Evolutionary conservation across 345 rosid genomes (phyloP).

Genomic region (Salix brachista): DNA sequence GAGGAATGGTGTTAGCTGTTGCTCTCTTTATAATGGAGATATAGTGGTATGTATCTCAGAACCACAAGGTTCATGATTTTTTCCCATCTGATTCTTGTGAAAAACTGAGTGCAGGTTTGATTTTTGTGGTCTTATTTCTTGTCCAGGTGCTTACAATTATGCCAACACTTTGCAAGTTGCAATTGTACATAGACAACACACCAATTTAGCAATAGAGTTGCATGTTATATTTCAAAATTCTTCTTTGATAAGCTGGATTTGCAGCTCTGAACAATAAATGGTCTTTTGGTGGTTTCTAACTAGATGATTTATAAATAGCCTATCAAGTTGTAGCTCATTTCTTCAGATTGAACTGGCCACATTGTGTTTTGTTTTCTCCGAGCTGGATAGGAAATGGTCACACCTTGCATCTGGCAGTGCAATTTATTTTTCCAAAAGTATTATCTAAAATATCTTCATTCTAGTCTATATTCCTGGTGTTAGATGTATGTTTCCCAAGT

Average conservation of each 20-base stretch:
- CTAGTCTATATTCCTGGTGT: neutral
- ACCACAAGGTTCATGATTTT: conserved; percentile 19
- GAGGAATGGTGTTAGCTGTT: conserved; percentile 67
- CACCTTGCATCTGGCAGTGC: neutral
- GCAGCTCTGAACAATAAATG: neutral
- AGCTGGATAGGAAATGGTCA: neutral
- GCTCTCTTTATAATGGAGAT: conserved; percentile 86
- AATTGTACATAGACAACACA: neutral
- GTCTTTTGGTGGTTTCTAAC: neutral
- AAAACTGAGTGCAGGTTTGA: neutral
- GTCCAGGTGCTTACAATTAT: neutral
- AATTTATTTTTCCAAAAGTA: neutral
- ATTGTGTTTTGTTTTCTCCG: neutral
- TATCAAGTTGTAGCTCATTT: neutral
- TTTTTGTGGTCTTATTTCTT: neutral
- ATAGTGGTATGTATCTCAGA: conserved; percentile 71
- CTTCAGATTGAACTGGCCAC: neutral
- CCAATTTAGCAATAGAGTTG: neutral
- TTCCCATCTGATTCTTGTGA: neutral
- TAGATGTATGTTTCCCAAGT: neutral
- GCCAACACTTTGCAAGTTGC: conserved; percentile 5
- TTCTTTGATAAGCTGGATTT: neutral
- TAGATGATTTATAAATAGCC: neutral
- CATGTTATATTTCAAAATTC: conserved; percentile 10
- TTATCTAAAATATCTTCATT: neutral